Evolutionary conservation across 306 rosid species (phyloP).

Genomic region (Luffa acutangula): DNA sequence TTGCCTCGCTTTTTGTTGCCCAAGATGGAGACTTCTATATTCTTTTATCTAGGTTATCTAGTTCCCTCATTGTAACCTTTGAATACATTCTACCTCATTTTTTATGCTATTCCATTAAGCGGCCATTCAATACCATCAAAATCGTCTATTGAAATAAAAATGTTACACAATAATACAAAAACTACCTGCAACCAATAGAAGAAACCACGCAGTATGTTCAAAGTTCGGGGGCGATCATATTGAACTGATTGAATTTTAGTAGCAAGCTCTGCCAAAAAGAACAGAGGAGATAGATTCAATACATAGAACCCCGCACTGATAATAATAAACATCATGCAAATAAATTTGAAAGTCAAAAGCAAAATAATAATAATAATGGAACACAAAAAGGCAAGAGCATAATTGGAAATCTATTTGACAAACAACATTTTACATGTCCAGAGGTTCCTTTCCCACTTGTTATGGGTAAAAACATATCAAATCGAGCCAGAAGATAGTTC

Average conservation of each 20-base stretch:
- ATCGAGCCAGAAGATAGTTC: background rate
- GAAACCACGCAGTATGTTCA: constrained; percentile 71
- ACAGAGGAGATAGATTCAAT: background rate
- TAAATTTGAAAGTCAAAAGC: background rate
- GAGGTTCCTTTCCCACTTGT: background rate
- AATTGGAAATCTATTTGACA: background rate
- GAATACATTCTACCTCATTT: background rate
- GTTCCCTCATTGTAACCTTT: background rate
- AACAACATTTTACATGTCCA: background rate
- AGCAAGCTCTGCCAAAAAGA: constrained; percentile 31
- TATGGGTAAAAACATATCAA: background rate
- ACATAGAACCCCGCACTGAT: background rate
- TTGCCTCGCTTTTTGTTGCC: background rate
- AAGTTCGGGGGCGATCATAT: constrained; percentile 18
- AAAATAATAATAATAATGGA: background rate
- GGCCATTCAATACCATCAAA: background rate
- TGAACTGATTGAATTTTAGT: constrained; percentile 19
- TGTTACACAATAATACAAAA: background rate
- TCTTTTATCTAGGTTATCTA: background rate
- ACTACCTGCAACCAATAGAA: constrained; percentile 66
- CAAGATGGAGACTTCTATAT: background rate
- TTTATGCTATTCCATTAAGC: background rate
- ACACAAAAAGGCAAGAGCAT: background rate
- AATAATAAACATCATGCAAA: background rate
- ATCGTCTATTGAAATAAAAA: background rate